Evolutionary conservation across 306 rosid genomes (phyloP).

Genomic region (Cucurbita pepo): DNA sequence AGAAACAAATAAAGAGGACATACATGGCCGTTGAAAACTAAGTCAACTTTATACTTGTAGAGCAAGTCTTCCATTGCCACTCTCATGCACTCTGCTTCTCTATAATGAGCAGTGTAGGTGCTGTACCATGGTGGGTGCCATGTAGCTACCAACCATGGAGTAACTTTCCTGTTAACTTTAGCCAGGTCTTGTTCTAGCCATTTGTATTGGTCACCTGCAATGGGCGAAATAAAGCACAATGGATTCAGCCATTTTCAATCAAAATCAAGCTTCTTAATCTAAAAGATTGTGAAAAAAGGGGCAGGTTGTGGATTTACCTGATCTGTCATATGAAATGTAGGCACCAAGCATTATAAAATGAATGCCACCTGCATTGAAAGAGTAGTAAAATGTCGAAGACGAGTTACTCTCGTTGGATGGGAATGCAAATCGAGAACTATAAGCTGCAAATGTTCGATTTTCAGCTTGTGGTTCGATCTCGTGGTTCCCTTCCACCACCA

Average conservation of each 20-base stretch:
- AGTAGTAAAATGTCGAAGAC: slow-evolving; percentile 53
- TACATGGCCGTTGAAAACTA: slow-evolving; percentile 87
- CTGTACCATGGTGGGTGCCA: slow-evolving; percentile 97
- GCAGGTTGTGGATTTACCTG: slow-evolving; percentile 28
- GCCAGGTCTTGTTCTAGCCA: slow-evolving; percentile 80
- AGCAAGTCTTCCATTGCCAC: slow-evolving; percentile 67
- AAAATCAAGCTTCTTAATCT: not conserved
- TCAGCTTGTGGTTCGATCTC: slow-evolving; percentile 66
- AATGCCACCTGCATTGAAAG: slow-evolving; percentile 86
- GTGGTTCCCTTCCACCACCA: slow-evolving; percentile 89
- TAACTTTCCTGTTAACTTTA: slow-evolving; percentile 47
- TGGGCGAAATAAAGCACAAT: not conserved
- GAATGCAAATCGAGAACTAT: slow-evolving; percentile 70
- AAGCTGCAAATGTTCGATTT: slow-evolving; percentile 53
- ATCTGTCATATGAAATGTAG: slow-evolving; percentile 34
- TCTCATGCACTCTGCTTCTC: slow-evolving; percentile 93
- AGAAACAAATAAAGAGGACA: slow-evolving; percentile 11
- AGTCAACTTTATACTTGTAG: slow-evolving; percentile 49
- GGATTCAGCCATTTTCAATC: not conserved
- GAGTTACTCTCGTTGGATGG: slow-evolving; percentile 81
- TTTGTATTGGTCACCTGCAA: slow-evolving; percentile 58
- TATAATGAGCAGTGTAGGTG: slow-evolving; percentile 65
- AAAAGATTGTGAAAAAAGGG: not conserved
- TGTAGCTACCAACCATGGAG: slow-evolving; percentile 87
- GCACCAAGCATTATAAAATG: slow-evolving; percentile 82